Percentiles rank a stretch among this genome's conserved stretches.
Evolutionary conservation across 805 yeast genomes (phyloP).

Genomic region (Metschnikowia cerradonensis): DNA sequence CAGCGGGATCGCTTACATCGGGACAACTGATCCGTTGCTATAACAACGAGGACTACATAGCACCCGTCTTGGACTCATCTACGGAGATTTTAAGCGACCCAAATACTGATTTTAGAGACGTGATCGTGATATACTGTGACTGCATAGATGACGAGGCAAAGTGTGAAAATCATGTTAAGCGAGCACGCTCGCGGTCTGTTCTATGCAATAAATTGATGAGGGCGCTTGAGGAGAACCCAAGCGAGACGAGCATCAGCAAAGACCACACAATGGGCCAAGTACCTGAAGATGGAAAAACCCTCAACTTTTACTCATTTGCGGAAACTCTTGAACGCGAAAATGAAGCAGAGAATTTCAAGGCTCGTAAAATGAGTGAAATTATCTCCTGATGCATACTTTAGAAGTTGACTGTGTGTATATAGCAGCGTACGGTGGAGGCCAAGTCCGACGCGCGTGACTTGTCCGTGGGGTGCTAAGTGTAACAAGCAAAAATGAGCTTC

Average conservation of each 20-base stretch:
- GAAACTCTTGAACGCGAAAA: conserved; percentile 26
- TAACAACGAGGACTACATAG: conserved; percentile 26
- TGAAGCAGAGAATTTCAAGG: conserved; percentile 9
- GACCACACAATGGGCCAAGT: conserved; percentile 1
- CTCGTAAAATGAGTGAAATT: conserved; percentile 6
- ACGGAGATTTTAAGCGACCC: conserved; percentile 30
- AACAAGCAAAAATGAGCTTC: too few species aligned
- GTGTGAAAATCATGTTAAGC: conserved; percentile 1
- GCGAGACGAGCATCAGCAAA: not conserved
- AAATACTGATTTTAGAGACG: conserved; percentile 20
- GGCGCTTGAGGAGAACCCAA: conserved; percentile 3
- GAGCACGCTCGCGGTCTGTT: conserved; percentile 7
- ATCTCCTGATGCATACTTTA: not conserved
- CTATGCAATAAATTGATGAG: conserved; percentile 5
- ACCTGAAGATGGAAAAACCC: conserved; percentile 15
- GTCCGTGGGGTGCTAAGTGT: too few species aligned
- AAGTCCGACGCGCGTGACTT: too few species aligned
- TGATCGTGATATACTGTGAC: conserved; percentile 20
- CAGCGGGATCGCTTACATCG: conserved; percentile 3
- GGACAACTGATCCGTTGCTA: conserved; percentile 15
- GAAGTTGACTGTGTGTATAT: too few species aligned
- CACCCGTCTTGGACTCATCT: conserved; percentile 30
- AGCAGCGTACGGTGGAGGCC: too few species aligned
- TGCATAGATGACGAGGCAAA: not conserved
- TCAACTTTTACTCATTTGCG: conserved; percentile 31